These are phyloP conservation scores for Diaporthe vaccinii DNA, from an alignment of 2,329 filamentous ascomycete genomes.

Conservation along the genomic window DNA sequence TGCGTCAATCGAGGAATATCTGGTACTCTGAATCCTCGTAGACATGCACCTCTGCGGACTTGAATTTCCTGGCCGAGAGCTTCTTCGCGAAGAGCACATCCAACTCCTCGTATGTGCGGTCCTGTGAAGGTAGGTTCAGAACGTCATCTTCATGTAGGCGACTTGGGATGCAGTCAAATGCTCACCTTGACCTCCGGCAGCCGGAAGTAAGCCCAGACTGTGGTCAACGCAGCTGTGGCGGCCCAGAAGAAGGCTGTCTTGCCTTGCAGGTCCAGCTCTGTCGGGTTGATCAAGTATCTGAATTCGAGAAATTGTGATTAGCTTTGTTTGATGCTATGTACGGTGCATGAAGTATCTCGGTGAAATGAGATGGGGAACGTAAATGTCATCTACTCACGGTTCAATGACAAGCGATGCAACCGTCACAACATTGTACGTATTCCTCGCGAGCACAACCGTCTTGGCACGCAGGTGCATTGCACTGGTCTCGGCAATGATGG, in stretches of 20 bases:
- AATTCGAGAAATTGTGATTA: background rate
- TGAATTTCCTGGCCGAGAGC: constrained; percentile 35
- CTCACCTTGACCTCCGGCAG: constrained; percentile 56
- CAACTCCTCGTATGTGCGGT: constrained; percentile 35
- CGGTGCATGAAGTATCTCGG: too few relatives aligned
- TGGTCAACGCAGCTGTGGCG: constrained; percentile 57
- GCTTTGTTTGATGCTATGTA: fast-evolving
- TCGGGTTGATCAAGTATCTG: constrained; percentile 53
- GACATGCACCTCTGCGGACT: constrained; percentile 31
- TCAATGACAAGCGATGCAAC: constrained; percentile 57
- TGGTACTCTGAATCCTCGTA: constrained; percentile 34
- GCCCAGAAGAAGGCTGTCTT: constrained; percentile 60
- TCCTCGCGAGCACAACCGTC: constrained; percentile 59
- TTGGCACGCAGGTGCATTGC: constrained; percentile 60
- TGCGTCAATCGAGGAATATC: constrained; percentile 26
- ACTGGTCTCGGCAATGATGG: constrained; percentile 62
- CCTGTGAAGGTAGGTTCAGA: background rate
- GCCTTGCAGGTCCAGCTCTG: constrained; percentile 54
- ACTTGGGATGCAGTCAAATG: fast-evolving
- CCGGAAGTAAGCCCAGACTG: constrained; percentile 64
- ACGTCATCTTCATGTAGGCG: fast-evolving
- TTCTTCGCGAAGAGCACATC: constrained; percentile 31
- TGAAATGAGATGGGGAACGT: too few relatives aligned
- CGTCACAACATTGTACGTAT: constrained; percentile 58
- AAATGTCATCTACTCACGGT: constrained; percentile 41